Evolutionary conservation across 345 rosid genomes (phyloP).

Genomic region (Eucalyptus fibrosa): DNA sequence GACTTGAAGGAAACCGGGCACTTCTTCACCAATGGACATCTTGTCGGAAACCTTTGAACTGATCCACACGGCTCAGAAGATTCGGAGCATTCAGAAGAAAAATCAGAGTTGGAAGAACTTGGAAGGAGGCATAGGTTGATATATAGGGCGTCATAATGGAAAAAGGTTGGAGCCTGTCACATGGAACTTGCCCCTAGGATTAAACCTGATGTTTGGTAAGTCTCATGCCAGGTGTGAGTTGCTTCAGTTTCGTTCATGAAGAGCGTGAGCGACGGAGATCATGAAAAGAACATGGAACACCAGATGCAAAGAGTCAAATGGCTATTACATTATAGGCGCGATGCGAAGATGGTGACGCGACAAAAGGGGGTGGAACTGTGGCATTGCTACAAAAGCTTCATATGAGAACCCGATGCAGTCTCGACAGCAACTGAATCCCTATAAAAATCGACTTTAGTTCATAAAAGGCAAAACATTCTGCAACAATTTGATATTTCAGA

Average conservation of each 20-base stretch:
- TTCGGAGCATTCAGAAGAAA: not conserved
- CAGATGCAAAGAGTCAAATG: not conserved
- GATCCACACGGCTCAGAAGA: not conserved
- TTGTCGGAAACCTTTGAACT: not conserved
- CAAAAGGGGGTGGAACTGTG: not conserved
- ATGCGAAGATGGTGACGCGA: not conserved
- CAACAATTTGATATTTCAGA: not conserved
- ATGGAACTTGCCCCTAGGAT: not conserved
- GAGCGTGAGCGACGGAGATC: not conserved
- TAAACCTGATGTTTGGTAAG: not conserved
- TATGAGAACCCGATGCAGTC: not conserved
- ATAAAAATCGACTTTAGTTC: not conserved
- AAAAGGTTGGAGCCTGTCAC: not conserved
- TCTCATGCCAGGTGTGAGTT: not conserved
- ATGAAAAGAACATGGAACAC: not conserved
- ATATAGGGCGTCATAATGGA: not conserved
- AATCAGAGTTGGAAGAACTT: not conserved
- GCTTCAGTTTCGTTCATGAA: not conserved
- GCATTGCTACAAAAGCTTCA: not conserved
- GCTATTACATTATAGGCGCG: not conserved
- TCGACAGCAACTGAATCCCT: not conserved
- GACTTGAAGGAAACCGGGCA: slow-evolving; percentile 40
- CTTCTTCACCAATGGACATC: slow-evolving; percentile 37
- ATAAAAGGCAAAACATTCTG: not conserved
- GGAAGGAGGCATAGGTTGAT: not conserved